phyloP scores from a whole-genome alignment of 169 alveolate species.

The Eimeria acervulina region DNA sequence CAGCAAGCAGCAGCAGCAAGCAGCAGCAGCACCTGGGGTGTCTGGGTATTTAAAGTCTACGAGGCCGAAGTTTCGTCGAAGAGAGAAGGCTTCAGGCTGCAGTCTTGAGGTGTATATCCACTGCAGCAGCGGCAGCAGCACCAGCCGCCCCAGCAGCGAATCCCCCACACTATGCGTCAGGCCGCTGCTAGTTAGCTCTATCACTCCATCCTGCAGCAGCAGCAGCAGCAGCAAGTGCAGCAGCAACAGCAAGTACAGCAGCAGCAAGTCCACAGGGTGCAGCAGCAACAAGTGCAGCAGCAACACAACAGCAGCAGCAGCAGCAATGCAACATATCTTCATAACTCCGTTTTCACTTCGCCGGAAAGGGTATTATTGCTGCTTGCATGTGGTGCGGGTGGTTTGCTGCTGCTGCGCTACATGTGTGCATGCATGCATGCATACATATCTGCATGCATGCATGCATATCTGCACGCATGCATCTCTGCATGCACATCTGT shows the following conservation, averaged over 20 bases:
- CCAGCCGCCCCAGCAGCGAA: slow-evolving; percentile 28
- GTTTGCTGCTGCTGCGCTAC: too few species aligned
- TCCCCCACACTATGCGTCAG: slow-evolving; percentile 84
- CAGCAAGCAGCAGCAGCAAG: neutral
- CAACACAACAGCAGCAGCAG: too few species aligned
- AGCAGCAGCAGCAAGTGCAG: neutral
- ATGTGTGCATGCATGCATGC: too few species aligned
- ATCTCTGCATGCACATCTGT: too few species aligned
- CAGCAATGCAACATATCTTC: too few species aligned
- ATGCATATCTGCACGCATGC: too few species aligned
- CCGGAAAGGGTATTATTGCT: too few species aligned
- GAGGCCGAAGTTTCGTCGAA: slow-evolving; percentile 82
- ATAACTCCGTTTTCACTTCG: too few species aligned
- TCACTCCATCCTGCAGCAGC: slow-evolving; percentile 44
- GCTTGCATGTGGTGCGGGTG: too few species aligned
- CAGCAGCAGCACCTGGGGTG: neutral
- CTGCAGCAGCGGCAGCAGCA: slow-evolving; percentile 67
- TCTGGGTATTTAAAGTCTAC: slow-evolving; percentile 71
- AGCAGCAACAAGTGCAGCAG: too few species aligned
- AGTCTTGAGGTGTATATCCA: slow-evolving; percentile 58
- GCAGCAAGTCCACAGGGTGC: too few species aligned
- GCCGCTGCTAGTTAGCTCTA: slow-evolving; percentile 87
- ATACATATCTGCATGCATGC: too few species aligned
- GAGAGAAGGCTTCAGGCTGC: slow-evolving; percentile 62
- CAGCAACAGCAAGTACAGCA: neutral